Conservation (phyloP, 805 yeast species). For the Saturnispora sekii region DNA sequence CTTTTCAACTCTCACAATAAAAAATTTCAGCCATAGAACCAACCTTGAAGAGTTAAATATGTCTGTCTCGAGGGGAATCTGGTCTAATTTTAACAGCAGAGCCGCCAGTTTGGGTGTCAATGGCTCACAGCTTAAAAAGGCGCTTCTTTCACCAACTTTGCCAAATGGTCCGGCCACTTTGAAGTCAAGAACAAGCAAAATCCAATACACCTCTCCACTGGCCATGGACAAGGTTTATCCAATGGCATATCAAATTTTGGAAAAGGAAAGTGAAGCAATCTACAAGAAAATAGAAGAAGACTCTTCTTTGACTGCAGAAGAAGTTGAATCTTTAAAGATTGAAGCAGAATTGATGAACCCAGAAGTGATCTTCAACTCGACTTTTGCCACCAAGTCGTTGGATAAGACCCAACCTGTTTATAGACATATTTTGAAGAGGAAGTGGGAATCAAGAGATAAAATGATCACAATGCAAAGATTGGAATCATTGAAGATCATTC, state of each 20-base stretch:
- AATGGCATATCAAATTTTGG: conserved; percentile 50
- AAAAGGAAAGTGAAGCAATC: conserved; percentile 33
- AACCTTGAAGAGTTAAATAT: background rate
- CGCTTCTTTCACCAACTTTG: conserved; percentile 24
- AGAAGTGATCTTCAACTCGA: conserved; percentile 66
- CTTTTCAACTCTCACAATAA: too few species aligned
- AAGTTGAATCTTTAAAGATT: conserved; percentile 29
- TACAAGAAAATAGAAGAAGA: conserved; percentile 32
- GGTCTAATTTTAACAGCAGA: conserved; percentile 29
- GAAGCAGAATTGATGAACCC: conserved; percentile 74
- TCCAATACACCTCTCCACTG: conserved; percentile 55
- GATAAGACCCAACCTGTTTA: conserved; percentile 76
- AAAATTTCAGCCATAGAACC: too few species aligned
- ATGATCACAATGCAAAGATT: conserved; percentile 87
- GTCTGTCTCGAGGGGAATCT: conserved; percentile 26
- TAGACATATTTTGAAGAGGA: conserved; percentile 52
- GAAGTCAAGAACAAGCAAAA: conserved; percentile 32
- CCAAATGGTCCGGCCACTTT: conserved; percentile 47
- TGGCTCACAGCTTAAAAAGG: conserved; percentile 20
- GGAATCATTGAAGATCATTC: conserved; percentile 76
- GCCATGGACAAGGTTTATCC: conserved; percentile 68
- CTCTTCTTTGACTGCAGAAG: conserved; percentile 15
- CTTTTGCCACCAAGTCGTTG: conserved; percentile 35
- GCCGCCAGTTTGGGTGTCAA: conserved; percentile 25
- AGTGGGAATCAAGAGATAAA: conserved; percentile 64